Conservation (phyloP, 2,329 filamentous ascomycete genomes). For the Alternaria tenuissima region DNA sequence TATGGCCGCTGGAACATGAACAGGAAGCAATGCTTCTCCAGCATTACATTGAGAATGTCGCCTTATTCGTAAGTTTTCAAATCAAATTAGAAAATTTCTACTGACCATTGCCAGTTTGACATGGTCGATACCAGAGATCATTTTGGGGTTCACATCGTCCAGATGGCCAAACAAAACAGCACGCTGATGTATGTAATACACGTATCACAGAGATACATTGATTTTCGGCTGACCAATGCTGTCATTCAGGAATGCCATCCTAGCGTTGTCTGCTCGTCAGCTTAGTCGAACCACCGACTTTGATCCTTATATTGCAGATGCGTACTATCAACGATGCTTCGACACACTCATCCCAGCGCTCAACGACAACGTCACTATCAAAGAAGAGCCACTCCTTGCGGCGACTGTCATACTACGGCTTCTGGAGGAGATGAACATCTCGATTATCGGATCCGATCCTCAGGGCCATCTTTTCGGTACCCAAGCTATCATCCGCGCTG, state of each 20-base stretch:
- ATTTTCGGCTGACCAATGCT: not conserved
- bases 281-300: conserved; percentile 52
- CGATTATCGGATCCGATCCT: conserved; percentile 45
- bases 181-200: conserved; percentile 42
- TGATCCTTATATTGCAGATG: conserved; percentile 53
- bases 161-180: conserved; percentile 48
- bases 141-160: conserved; percentile 47
- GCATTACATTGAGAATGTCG: conserved; percentile 49
- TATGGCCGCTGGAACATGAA: conserved; percentile 49
- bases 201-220: too few species aligned
- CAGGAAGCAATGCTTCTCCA: conserved; percentile 49
- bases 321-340: conserved; percentile 54
- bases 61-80: conserved; percentile 40
- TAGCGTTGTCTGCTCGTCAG: conserved; percentile 54
- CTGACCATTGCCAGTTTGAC: conserved; percentile 39
- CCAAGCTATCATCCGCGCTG: conserved; percentile 47
- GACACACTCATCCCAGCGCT: conserved; percentile 52
- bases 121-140: conserved; percentile 47
- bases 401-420: conserved; percentile 54
- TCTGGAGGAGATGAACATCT: conserved; percentile 55
- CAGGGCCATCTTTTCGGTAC: conserved; percentile 53
- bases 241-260: conserved; percentile 45
- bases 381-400: conserved; percentile 52
- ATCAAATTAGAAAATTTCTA: too few species aligned
- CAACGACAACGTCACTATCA: conserved; percentile 50